Conservation (phyloP, 2,329 filamentous ascomycete genomes). For the Pseudogymnoascus destructans region DNA sequence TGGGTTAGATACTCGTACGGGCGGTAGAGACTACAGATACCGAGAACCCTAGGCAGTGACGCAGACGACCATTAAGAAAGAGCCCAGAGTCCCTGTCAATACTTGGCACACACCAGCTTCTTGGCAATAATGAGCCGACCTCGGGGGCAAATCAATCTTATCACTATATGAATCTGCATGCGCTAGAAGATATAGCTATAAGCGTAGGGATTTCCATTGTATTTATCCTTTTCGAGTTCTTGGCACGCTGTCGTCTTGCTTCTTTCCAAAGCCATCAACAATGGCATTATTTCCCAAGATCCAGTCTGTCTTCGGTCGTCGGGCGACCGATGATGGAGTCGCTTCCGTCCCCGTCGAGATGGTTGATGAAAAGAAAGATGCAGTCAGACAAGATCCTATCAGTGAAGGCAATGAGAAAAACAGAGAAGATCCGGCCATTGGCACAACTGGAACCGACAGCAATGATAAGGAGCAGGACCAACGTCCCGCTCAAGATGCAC, state of each 20-base stretch:
- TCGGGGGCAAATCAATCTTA: background rate
- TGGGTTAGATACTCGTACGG: no score
- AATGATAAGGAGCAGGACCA: background rate
- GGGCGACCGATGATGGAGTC: slow-evolving; percentile 11
- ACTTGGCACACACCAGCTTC: slow-evolving; percentile 1
- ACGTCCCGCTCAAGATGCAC: slow-evolving; percentile 17
- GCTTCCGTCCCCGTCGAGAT: background rate
- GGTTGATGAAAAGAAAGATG: background rate
- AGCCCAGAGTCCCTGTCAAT: background rate
- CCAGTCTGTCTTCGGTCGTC: slow-evolving; percentile 10
- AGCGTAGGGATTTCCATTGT: slow-evolving; percentile 1
- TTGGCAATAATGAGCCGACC: background rate
- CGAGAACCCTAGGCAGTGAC: background rate
- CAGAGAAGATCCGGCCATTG: background rate
- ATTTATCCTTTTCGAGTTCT: background rate
- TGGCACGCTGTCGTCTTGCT: background rate
- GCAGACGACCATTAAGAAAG: background rate
- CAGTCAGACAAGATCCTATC: background rate
- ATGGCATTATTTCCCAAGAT: slow-evolving; percentile 14
- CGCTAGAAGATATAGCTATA: slow-evolving; percentile 4
- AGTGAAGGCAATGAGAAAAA: slow-evolving; percentile 1
- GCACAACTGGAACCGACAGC: background rate
- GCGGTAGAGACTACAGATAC: background rate
- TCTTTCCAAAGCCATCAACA: slow-evolving; percentile 9
- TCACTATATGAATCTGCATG: slow-evolving; percentile 1